phyloP scores from a whole-genome alignment of 441 rosid species.

The Euphorbia corollata region DNA sequence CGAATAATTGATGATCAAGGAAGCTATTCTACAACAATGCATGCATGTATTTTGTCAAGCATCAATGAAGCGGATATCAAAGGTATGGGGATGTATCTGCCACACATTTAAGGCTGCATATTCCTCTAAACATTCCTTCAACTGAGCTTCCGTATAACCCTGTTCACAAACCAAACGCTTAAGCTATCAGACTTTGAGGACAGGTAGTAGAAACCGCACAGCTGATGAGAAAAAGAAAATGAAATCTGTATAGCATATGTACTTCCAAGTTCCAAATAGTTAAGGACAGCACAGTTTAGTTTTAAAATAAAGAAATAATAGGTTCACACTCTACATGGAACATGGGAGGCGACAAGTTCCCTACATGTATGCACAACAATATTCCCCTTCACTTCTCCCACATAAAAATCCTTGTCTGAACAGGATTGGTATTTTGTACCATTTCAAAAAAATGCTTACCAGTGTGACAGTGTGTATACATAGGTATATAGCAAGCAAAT shows the following conservation, averaged over 20 bases:
- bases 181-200: conserved; percentile 9
- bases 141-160: conserved; percentile 98
- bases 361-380: background rate
- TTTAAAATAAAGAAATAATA: no score
- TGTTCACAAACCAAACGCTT: conserved; percentile 34
- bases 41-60: conserved; percentile 25
- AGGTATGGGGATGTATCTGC: conserved; percentile 93
- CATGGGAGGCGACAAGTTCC: background rate
- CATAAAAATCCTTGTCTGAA: background rate
- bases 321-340: background rate
- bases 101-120: conserved; percentile 92
- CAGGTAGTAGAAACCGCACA: background rate
- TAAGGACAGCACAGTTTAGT: no score
- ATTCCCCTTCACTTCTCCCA: background rate
- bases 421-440: no score
- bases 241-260: background rate
- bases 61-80: conserved; percentile 86
- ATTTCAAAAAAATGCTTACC: no score
- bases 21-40: conserved; percentile 8
- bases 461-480: background rate
- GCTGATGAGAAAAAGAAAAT: background rate
- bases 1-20: background rate
- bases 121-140: conserved; percentile 96
- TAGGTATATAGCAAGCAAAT: background rate
- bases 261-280: conserved; percentile 1